Evolutionary conservation across 352 stramenopile species (phyloP).

Genomic region (Globisporangium uncinulatum): DNA sequence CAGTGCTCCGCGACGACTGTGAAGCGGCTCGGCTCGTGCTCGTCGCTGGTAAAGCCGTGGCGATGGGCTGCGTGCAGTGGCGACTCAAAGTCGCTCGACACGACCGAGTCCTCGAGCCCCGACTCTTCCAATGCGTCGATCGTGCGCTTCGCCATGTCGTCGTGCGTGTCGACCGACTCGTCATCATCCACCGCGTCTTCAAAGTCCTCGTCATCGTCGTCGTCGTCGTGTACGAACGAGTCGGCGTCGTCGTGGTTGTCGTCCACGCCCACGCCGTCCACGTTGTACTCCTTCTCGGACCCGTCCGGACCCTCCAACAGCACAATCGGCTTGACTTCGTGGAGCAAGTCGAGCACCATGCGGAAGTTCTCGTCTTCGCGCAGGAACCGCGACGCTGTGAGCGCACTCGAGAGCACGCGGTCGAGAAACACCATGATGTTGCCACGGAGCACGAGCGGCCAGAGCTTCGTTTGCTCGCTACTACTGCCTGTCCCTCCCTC

Average conservation of each 20-base stretch:
- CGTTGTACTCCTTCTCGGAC: constrained; percentile 66
- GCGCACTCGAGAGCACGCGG: constrained; percentile 68
- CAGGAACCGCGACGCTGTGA: constrained; percentile 77
- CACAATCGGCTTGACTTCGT: constrained; percentile 75
- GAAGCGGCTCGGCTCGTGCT: constrained; percentile 39
- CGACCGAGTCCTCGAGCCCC: constrained; percentile 34
- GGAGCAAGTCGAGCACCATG: constrained; percentile 70
- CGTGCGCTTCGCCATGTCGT: constrained; percentile 40
- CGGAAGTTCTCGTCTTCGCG: constrained; percentile 65
- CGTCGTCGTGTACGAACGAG: constrained; percentile 50
- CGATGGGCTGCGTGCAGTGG: constrained; percentile 18
- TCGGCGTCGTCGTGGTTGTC: constrained; percentile 43
- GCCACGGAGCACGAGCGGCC: constrained; percentile 70
- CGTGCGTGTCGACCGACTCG: constrained; percentile 27
- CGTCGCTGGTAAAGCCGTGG: constrained; percentile 24
- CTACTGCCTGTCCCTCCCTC: constrained; percentile 30
- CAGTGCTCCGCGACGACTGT: constrained; percentile 75
- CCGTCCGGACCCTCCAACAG: constrained; percentile 56
- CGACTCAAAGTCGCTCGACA: constrained; percentile 29
- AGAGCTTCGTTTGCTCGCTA: constrained; percentile 14
- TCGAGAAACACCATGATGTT: constrained; percentile 84
- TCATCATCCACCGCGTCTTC: constrained; percentile 21
- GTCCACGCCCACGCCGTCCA: constrained; percentile 30
- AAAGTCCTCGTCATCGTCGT: constrained; percentile 33
- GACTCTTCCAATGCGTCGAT: constrained; percentile 65